A percentile compares a stretch with the other conserved stretches of the same genome.
Evolutionary conservation across 2,329 filamentous ascomycete genomes (phyloP).

Genomic region (Dothiorella sarmentorum): DNA sequence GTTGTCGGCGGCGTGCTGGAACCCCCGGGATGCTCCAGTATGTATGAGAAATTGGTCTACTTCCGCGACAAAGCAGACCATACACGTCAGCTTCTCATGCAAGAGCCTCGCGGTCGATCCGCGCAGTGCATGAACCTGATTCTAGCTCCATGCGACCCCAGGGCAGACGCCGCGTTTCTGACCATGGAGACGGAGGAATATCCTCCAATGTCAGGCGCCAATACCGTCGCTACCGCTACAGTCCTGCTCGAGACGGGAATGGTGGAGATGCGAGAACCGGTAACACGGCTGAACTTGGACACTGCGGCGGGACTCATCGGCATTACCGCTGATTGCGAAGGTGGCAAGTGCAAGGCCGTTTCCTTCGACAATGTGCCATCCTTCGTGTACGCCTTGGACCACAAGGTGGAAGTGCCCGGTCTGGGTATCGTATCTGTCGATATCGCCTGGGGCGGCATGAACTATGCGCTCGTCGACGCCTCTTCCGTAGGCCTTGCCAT

Average conservation of each 20-base stretch:
- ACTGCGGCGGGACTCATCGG: slow-evolving; percentile 45
- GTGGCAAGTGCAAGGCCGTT: slow-evolving; percentile 44
- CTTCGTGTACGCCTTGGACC: slow-evolving; percentile 42
- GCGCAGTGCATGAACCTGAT: slow-evolving; percentile 42
- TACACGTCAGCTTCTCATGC: slow-evolving; percentile 43
- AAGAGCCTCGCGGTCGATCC: slow-evolving; percentile 47
- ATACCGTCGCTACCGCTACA: slow-evolving; percentile 44
- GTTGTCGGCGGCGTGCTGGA: slow-evolving; percentile 49
- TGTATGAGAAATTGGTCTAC: slow-evolving; percentile 48
- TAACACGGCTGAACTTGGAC: slow-evolving; percentile 42
- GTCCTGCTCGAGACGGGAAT: slow-evolving; percentile 49
- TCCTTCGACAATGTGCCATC: slow-evolving; percentile 46
- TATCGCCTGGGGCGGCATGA: slow-evolving; percentile 48
- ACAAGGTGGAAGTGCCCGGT: slow-evolving; percentile 40
- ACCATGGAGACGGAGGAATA: slow-evolving; percentile 49
- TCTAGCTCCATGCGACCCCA: slow-evolving; percentile 43
- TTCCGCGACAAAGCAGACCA: slow-evolving; percentile 42
- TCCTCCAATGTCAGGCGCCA: slow-evolving; percentile 46
- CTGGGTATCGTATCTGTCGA: slow-evolving; percentile 42
- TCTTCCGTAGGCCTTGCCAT: slow-evolving; percentile 37
- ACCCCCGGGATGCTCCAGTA: slow-evolving; percentile 39
- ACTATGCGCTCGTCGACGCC: slow-evolving; percentile 44
- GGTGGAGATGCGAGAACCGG: slow-evolving; percentile 45
- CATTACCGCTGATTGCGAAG: slow-evolving; percentile 42
- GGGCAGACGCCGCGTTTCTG: slow-evolving; percentile 45